Percentiles rank a stretch among this genome's conserved stretches.
These are phyloP conservation scores for Blastobotrys buckinghamii DNA, from an alignment of 1,139 yeast species.

Conservation along the genomic window DNA sequence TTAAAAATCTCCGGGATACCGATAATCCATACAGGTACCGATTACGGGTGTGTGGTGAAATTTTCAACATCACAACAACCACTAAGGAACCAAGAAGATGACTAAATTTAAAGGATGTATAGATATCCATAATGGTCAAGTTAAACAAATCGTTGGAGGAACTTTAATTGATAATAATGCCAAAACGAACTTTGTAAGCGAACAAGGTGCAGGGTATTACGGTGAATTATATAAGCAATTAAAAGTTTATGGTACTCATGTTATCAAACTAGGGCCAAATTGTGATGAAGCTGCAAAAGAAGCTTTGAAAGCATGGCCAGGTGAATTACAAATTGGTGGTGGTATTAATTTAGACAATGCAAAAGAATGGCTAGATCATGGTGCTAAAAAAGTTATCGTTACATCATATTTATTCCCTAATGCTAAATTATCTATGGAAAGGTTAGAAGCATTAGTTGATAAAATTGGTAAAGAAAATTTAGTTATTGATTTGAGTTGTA, in stretches of 20 bases:
- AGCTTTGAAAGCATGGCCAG: constrained; percentile 75
- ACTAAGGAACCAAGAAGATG: constrained; percentile 40
- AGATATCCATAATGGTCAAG: constrained; percentile 90
- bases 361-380: constrained; percentile 54
- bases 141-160: constrained; percentile 95
- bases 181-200: constrained; percentile 75
- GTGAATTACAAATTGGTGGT: constrained; percentile 79
- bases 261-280: constrained; percentile 80
- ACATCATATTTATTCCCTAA: constrained; percentile 84
- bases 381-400: constrained; percentile 82
- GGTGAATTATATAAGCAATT: constrained; percentile 62
- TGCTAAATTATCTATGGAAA: constrained; percentile 49
- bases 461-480: constrained; percentile 59
- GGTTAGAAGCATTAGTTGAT: constrained; percentile 44
- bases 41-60: too few species aligned
- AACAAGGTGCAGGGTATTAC: constrained; percentile 68
- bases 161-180: constrained; percentile 44
- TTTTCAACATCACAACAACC: neutral
- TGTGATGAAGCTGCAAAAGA: constrained; percentile 78
- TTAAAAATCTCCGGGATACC: too few species aligned
- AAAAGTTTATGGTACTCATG: constrained; percentile 73
- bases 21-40: too few species aligned
- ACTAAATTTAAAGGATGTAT: constrained; percentile 91
- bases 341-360: constrained; percentile 80
- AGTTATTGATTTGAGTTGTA: constrained; percentile 90